A percentile compares a stretch with the other conserved stretches of the same genome.
phyloP scores from a whole-genome alignment of 2,329 filamentous ascomycete genomes.

The Colletotrichum trifolii region DNA sequence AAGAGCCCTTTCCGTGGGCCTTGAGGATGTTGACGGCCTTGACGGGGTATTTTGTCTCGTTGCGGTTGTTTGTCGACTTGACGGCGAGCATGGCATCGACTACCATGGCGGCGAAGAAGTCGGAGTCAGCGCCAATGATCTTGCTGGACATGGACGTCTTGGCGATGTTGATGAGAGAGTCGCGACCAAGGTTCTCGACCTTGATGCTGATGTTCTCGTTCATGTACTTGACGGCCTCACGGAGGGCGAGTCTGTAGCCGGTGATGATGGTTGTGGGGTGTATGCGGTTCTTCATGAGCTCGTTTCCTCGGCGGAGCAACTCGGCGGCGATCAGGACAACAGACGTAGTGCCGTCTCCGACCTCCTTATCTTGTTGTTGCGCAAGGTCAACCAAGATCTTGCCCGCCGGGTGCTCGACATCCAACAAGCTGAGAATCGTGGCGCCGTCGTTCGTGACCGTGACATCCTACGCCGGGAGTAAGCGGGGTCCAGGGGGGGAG shows the following conservation, averaged over 20 bases:
- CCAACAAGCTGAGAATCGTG: slow-evolving; percentile 93
- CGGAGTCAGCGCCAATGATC: slow-evolving; percentile 94
- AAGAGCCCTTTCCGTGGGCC: slow-evolving; percentile 92
- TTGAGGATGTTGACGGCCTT: slow-evolving; percentile 99
- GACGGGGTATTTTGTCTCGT: slow-evolving; percentile 95
- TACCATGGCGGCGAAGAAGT: slow-evolving; percentile 97
- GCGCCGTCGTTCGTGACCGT: slow-evolving; percentile 99
- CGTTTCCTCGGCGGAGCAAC: slow-evolving; percentile 91
- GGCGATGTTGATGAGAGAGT: slow-evolving; percentile 92
- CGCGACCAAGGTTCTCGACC: slow-evolving; percentile 89
- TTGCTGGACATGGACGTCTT: slow-evolving; percentile 99
- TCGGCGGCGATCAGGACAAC: slow-evolving; percentile 98
- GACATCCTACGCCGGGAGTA: slow-evolving; percentile 74
- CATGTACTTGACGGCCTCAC: slow-evolving; percentile 98
- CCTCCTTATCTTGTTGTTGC: slow-evolving; percentile 98
- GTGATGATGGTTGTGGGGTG: slow-evolving; percentile 99
- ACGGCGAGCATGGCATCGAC: slow-evolving; percentile 97
- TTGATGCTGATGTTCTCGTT: slow-evolving; percentile 98
- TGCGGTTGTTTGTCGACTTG: slow-evolving; percentile 90
- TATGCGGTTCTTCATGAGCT: slow-evolving; percentile 99
- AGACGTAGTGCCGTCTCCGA: slow-evolving; percentile 97
- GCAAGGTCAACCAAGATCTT: slow-evolving; percentile 98
- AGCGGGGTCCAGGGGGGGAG: slow-evolving; percentile 37
- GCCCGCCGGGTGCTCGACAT: slow-evolving; percentile 97
- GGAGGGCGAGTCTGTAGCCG: slow-evolving; percentile 92